Percentiles rank a stretch among this genome's conserved stretches.
These are phyloP conservation scores for Fusarium virguliforme DNA, from an alignment of 2,329 filamentous ascomycete species.

Conservation along the genomic window DNA sequence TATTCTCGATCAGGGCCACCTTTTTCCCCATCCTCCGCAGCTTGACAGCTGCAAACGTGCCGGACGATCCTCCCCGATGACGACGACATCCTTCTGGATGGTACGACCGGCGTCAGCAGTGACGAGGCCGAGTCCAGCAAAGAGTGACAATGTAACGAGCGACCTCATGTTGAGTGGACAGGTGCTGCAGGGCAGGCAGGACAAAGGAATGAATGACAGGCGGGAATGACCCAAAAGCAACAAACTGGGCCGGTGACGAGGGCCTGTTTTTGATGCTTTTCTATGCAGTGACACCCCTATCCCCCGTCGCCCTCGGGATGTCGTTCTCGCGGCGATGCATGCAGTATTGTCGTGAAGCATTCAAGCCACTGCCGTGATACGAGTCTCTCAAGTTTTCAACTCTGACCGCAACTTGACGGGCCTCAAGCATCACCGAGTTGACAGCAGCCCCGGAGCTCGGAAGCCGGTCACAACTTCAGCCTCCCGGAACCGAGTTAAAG, in stretches of 20 bases:
- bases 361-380: neutral
- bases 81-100: conserved; percentile 35
- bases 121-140: conserved; percentile 27
- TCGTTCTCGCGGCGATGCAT: conserved; percentile 12
- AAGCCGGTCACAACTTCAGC: neutral
- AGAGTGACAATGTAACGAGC: conserved; percentile 42
- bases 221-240: neutral
- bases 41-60: conserved; percentile 40
- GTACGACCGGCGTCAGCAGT: conserved; percentile 23
- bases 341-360: conserved; percentile 27
- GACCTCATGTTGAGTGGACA: conserved; percentile 39
- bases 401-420: neutral
- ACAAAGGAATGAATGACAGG: conserved; percentile 17
- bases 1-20: conserved; percentile 38
- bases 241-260: conserved; percentile 31
- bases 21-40: conserved; percentile 40
- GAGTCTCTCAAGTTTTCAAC: neutral
- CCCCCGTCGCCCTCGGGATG: conserved; percentile 11
- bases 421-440: neutral
- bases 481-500: conserved; percentile 1
- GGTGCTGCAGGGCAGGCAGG: neutral
- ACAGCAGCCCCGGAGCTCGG: neutral
- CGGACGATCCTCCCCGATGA: conserved; percentile 44
- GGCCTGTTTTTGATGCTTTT: conserved; percentile 36
- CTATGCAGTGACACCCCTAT: conserved; percentile 41